phyloP scores from a whole-genome alignment of 148 eudicot genomes.

The Vaccinium corymbosum region DNA sequence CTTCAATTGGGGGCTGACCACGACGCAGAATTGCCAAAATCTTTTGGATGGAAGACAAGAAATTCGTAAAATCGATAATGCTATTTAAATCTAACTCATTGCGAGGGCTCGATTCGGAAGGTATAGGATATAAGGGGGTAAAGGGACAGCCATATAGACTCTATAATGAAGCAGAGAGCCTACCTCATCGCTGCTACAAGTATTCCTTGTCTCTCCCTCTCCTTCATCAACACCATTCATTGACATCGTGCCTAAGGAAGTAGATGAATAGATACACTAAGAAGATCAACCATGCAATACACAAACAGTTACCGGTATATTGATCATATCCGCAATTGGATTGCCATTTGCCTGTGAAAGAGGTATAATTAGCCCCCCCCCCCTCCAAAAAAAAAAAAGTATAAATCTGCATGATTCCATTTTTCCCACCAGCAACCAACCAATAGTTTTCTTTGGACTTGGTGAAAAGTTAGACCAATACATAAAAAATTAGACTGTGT shows the following conservation, averaged over 20 bases:
- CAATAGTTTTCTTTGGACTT: not conserved
- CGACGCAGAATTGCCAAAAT: not conserved
- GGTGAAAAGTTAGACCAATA: not conserved
- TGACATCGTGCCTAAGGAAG: conserved; percentile 1
- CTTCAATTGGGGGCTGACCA: not conserved
- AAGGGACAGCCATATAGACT: not conserved
- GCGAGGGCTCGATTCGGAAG: not conserved
- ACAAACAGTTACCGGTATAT: not conserved
- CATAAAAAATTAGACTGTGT: not conserved
- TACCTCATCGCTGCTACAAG: conserved; percentile 22
- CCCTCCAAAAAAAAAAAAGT: not conserved
- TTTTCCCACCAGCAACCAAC: not conserved
- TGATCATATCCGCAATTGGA: no score
- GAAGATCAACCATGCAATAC: not conserved
- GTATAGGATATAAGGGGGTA: not conserved
- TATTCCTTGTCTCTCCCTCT: conserved; percentile 20
- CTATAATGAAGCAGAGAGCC: not conserved
- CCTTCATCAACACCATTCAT: conserved; percentile 3
- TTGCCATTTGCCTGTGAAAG: not conserved
- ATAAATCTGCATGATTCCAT: not conserved
- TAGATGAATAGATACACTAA: not conserved
- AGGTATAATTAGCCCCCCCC: not conserved
- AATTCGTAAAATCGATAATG: not conserved
- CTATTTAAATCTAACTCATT: not conserved
- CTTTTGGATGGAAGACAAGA: not conserved